These are phyloP conservation scores for Scheffersomyces titani DNA, from an alignment of 1,139 yeast genomes.

Conservation along the genomic window DNA sequence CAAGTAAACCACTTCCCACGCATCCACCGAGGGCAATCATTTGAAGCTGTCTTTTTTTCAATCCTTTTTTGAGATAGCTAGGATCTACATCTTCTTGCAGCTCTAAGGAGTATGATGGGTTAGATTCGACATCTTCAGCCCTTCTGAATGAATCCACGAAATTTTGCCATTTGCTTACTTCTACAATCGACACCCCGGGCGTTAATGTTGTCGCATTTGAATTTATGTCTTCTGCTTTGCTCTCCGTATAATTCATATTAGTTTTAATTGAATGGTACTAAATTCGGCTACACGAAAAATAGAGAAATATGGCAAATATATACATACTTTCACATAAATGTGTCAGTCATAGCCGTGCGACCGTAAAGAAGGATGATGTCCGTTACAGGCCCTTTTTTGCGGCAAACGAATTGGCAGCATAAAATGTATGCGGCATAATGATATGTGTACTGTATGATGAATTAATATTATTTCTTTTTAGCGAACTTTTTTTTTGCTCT, in stretches of 20 bases:
- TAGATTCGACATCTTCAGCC: constrained; percentile 13
- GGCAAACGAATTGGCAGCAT: neutral
- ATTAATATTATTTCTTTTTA: too few relatives aligned
- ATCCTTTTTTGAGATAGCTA: constrained; percentile 24
- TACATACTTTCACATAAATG: neutral
- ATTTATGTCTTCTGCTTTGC: neutral
- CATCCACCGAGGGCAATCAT: constrained; percentile 44
- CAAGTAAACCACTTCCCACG: constrained; percentile 39
- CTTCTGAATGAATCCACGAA: constrained; percentile 39
- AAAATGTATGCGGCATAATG: neutral
- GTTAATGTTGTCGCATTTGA: neutral
- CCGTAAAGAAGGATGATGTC: neutral
- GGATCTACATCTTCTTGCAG: neutral
- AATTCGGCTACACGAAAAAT: too few relatives aligned
- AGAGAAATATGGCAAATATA: too few relatives aligned
- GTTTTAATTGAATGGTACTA: neutral
- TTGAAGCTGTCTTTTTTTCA: constrained; percentile 36
- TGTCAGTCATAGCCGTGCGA: neutral
- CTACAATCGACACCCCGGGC: neutral
- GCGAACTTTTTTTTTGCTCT: neutral
- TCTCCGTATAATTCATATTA: neutral
- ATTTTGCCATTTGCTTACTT: constrained; percentile 20
- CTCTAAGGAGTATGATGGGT: constrained; percentile 2
- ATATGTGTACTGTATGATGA: neutral
- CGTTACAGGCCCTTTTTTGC: neutral